A percentile compares a stretch with the other conserved stretches of the same genome.
These are phyloP conservation scores for Massospora cicadina DNA, from an alignment of 371 early-diverging fungal genomes.

Conservation along the genomic window DNA sequence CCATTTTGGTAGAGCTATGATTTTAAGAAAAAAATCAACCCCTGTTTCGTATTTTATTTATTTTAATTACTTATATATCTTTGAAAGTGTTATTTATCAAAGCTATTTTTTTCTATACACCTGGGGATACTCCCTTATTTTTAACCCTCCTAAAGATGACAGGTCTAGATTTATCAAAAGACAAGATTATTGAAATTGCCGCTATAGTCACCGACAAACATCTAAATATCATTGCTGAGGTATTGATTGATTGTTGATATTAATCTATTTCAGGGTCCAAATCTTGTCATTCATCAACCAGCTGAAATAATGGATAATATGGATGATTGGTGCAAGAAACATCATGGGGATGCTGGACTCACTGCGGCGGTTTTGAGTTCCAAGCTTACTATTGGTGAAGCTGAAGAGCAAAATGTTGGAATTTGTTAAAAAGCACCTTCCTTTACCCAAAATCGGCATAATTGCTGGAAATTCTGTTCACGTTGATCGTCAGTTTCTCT, in stretches of 20 bases:
- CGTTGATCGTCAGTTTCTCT: slow-evolving; percentile 66
- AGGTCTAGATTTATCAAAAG: slow-evolving; percentile 42
- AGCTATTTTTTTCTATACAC: not conserved
- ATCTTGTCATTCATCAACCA: slow-evolving; percentile 64
- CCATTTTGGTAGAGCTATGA: not conserved
- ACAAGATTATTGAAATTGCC: slow-evolving; percentile 73
- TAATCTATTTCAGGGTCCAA: slow-evolving; percentile 32
- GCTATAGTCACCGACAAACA: slow-evolving; percentile 71
- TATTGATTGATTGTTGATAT: slow-evolving; percentile 12
- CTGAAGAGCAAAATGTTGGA: slow-evolving; percentile 46
- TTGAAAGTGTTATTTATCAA: not conserved
- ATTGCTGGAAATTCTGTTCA: slow-evolving; percentile 91
- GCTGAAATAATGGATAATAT: slow-evolving; percentile 63
- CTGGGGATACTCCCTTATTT: not conserved
- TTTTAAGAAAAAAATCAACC: too few relatives aligned
- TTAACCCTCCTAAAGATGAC: slow-evolving; percentile 26
- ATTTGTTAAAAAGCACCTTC: slow-evolving; percentile 51
- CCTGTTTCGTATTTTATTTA: too few relatives aligned
- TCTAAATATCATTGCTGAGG: slow-evolving; percentile 61
- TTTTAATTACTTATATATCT: not conserved
- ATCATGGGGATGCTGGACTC: slow-evolving; percentile 80
- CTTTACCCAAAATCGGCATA: slow-evolving; percentile 33
- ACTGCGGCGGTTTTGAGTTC: slow-evolving; percentile 62
- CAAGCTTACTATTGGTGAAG: slow-evolving; percentile 39
- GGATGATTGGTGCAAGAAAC: slow-evolving; percentile 79